Conservation (phyloP, 1,139 yeast genomes). For the Protomyces pachydermus region DNA sequence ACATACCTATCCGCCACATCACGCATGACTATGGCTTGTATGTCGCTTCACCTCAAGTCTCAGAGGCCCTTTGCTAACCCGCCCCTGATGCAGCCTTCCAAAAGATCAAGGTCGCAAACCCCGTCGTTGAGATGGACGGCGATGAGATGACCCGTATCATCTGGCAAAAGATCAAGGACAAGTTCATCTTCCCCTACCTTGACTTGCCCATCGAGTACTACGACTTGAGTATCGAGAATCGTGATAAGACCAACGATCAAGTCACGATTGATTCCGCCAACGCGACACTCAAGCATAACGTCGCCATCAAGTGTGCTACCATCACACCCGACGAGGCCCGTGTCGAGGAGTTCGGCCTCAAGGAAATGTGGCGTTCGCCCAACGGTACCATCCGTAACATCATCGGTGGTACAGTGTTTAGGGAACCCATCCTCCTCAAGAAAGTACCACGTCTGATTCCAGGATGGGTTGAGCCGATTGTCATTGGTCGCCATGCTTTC, state of each 20-base stretch:
- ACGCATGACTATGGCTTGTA: background rate
- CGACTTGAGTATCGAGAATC: conserved; percentile 77
- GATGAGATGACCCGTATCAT: conserved; percentile 94
- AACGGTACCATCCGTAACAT: conserved; percentile 94
- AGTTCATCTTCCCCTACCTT: conserved; percentile 72
- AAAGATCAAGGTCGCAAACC: conserved; percentile 77
- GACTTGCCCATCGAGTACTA: conserved; percentile 86
- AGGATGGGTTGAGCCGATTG: conserved; percentile 90
- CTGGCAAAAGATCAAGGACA: conserved; percentile 76
- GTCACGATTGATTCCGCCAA: conserved; percentile 86
- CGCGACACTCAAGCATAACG: conserved; percentile 82
- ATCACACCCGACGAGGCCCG: conserved; percentile 98
- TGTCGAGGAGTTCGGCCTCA: conserved; percentile 79
- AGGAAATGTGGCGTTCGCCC: conserved; percentile 96
- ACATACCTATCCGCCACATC: background rate
- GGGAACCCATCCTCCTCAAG: conserved; percentile 91
- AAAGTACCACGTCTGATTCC: conserved; percentile 85
- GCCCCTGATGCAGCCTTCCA: conserved; percentile 30
- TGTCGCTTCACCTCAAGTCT: background rate
- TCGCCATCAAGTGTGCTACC: conserved; percentile 95
- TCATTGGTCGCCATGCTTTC: conserved; percentile 94
- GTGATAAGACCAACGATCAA: conserved; percentile 83
- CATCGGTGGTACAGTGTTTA: conserved; percentile 91
- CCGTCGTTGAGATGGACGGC: conserved; percentile 93
- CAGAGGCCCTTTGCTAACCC: background rate